Conservation (phyloP, 768 basidiomycete genomes). For the Tephrocybe rancida region DNA sequence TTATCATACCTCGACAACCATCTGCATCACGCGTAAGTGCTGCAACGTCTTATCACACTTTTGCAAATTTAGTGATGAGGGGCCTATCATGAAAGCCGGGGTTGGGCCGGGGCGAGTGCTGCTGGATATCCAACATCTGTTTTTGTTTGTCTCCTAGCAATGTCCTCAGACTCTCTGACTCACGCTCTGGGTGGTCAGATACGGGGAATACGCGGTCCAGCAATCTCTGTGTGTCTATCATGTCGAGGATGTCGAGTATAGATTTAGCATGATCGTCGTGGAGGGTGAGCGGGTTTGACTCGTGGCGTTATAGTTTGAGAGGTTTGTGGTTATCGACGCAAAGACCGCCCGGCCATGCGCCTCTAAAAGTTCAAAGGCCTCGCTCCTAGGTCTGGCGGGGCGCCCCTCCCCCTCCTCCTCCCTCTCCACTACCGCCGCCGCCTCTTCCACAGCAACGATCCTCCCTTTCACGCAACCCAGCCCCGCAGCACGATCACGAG, state of each 20-base stretch:
- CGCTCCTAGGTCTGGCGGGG: slow-evolving; percentile 11
- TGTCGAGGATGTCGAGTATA: slow-evolving; percentile 62
- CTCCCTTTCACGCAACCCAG: slow-evolving; percentile 6
- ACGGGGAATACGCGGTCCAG: slow-evolving; percentile 80
- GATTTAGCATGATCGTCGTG: slow-evolving; percentile 42
- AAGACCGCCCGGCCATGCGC: too few relatives aligned
- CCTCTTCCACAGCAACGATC: slow-evolving; percentile 12
- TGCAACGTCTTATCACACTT: too few relatives aligned
- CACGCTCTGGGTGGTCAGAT: slow-evolving; percentile 38
- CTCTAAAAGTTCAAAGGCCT: too few relatives aligned
- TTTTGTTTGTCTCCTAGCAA: slow-evolving; percentile 57
- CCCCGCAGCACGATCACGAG: slow-evolving; percentile 13
- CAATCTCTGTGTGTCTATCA: slow-evolving; percentile 73
- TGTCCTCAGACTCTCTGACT: slow-evolving; percentile 53
- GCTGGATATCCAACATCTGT: slow-evolving; percentile 41
- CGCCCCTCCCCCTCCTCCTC: too few relatives aligned
- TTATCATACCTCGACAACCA: too few relatives aligned
- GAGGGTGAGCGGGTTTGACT: neutral
- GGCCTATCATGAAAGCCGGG: too few relatives aligned
- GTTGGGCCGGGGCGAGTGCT: too few relatives aligned
- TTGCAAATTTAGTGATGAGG: too few relatives aligned
- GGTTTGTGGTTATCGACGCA: too few relatives aligned
- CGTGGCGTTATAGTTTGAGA: slow-evolving; percentile 47
- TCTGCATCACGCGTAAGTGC: too few relatives aligned
- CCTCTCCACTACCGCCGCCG: neutral